Evolutionary conservation across 306 rosid species (phyloP).

Genomic region (Rubus parviflorus): DNA sequence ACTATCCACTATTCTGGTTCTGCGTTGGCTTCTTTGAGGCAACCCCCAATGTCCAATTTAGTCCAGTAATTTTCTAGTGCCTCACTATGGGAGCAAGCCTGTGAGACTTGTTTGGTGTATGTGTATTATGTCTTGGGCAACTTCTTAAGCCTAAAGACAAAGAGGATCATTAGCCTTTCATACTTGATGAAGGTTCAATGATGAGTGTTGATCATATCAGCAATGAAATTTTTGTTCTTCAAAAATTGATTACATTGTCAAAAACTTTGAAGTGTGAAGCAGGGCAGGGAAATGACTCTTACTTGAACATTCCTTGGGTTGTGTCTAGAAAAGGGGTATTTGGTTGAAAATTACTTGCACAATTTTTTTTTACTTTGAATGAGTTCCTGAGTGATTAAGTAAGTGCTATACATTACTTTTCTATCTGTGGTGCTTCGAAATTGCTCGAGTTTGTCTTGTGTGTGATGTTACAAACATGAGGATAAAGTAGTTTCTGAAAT

Average conservation of each 20-base stretch:
- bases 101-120: background rate
- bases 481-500: background rate
- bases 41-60: background rate
- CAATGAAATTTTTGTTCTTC: background rate
- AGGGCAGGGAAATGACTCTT: background rate
- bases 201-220: background rate
- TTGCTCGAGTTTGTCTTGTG: background rate
- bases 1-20: background rate
- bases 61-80: background rate
- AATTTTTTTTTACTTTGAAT: background rate
- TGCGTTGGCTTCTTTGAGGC: background rate
- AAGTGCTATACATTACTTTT: background rate
- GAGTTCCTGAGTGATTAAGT: background rate
- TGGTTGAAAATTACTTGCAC: background rate
- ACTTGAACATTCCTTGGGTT: background rate
- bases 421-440: no score
- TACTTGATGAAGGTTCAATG: background rate
- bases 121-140: background rate
- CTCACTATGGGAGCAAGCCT: background rate
- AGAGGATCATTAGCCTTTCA: background rate
- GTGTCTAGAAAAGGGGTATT: background rate
- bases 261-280: background rate
- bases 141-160: background rate
- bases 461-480: background rate
- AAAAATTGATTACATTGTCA: background rate